Evolutionary conservation across 2,329 filamentous ascomycete genomes (phyloP), one percentile per base, ranked within the genome.

Genomic region (Chalaropsis ovoidea): DNA sequence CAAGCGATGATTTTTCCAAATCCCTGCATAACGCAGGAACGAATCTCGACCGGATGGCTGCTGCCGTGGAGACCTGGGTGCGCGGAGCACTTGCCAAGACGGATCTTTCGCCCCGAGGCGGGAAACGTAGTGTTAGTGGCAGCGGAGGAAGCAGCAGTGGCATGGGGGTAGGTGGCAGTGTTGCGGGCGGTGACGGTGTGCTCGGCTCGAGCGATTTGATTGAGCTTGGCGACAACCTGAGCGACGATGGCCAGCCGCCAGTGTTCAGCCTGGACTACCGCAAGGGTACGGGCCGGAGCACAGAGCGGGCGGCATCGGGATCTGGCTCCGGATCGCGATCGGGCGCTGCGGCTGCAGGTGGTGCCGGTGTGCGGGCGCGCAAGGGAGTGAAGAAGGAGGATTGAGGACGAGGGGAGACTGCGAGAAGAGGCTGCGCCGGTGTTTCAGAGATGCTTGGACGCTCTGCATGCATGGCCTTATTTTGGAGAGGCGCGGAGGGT

Each of bases 1-100:
- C 52, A 19, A 60, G 41, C 35, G 63, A 64, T 27, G 62, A 67
- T 8, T 39, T 63, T 43, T 39, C 54, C 11, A 22, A 31, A 4
- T 61, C 54, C 4, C 41, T 66, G 24, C 62, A 63, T 24, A 75
- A 77, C 61, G 78, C 81, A 60, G 80, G 80, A 15, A 79, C 75
- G 2, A 79, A 81, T 0, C 77, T 97, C 2, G 91, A 96, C 71
- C 89, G 92, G 69, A 86, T 95, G 10, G 91, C 92, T 0, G 88
- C 90, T 5, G 87, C 88, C 1, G 86, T 97, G 39, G 94, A 97
- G 76, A 88, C 86, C 0, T 99, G 94, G 91, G 79, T 97, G 67
- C 82, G 92, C 68, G 90, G 90, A 68, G 86, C 95, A 45, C 90
- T 90, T 67, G 79, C 81, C 5, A 86, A 86, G 71, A 80, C 82